Evolutionary conservation across 805 yeast species (phyloP), one percentile per base, ranked within the genome.

Genomic region (Kodamaea kaohsiungensis): DNA sequence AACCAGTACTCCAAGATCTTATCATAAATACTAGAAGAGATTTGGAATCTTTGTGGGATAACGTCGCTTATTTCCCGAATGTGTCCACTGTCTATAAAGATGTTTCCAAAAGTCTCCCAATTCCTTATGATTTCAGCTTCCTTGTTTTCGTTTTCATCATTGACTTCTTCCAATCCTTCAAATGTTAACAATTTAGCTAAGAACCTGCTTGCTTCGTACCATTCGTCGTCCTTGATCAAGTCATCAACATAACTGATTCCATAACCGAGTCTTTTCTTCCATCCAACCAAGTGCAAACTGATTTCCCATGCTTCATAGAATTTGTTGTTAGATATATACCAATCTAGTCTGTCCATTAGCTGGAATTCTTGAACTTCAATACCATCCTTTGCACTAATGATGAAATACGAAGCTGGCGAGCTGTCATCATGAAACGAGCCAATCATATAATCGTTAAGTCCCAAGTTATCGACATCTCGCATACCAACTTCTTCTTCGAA

Each of bases 321-420:
- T 51, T 74, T 68, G 1, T 78, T 77, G 39, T 74, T 80, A 1
- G 83, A 83, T 2, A 83, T 55, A 55, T 77, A 87, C 97, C 98
- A 93, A 3, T 83, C 73, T 46, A 86, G 79, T 55, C 87, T 82
- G 65, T 92, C 98, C 27, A 73, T 68, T 19, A 87, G 69, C 51
- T 84, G 85, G n/a, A 88, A 76, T 56, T 87, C 90, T 60, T 86
- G 81, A 0, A 91, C 91, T 13, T 85, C 73, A 1, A 93, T 87
- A 0, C 87, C 93, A 69, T 91, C 98, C 47, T 83, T 81, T 0
- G 97, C 90, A 64, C 93, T 84, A 4, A 93, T 76, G 16, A 95
- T 75, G 61, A 79, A 88, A 73, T 87, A 90, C 52, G 77, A 75
- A 5, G 48, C 38, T 7, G 75, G 67, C 4, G 68, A 60, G 0